Evolutionary conservation across 495 filamentous ascomycete species (phyloP), one percentile per base, ranked within the genome.

Genomic region (Lentithecium fluviatile): DNA sequence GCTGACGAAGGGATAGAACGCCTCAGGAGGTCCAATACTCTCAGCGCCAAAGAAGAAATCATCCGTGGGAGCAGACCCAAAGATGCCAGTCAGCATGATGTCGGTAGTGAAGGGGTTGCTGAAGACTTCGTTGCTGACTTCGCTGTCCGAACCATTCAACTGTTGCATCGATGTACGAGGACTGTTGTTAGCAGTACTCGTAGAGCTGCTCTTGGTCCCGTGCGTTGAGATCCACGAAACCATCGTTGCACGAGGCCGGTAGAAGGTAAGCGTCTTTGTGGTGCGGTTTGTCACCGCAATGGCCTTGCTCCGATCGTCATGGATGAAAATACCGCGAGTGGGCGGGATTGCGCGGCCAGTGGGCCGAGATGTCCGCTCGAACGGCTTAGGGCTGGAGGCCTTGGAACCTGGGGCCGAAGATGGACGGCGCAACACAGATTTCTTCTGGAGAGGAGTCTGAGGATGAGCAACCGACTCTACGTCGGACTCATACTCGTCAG

Each of bases 401-500:
- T 81, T 80, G 37, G 85, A 79, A 36, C 68, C 66, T n/a, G 73
- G 60, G 12, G 85, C 77, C 70, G 78, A 72, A 66, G 80, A 81
- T 26, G 78, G 76, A 19, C 79, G 78, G 45, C 78, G 82, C 42
- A 85, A 77, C 21, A 85, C 78, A 47, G 81, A 82, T 52, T 79
- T 60, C 54, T 79, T 60, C 36, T 65, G 49, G 2, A 29, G 75
- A 40, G 81, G 80, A 49, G 79, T 78, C 17, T 77, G 80, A 47
- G 81, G 80, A 25, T 76, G 81, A 25, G 77, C 77, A 15, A 79
- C 77, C 21, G 80, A 82, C 47, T 83, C 84, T 6, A 85, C 76
- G 53, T 91, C 85, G 2, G 84, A 76, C 53, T 92, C 89, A 56
- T 68, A 47, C 76, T 93, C 89, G 67, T 93, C 89, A 64, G 89